Base-by-base conservation (phyloP, 2,329 filamentous ascomycete genomes). In the Monilinia aucupariae region DNA sequence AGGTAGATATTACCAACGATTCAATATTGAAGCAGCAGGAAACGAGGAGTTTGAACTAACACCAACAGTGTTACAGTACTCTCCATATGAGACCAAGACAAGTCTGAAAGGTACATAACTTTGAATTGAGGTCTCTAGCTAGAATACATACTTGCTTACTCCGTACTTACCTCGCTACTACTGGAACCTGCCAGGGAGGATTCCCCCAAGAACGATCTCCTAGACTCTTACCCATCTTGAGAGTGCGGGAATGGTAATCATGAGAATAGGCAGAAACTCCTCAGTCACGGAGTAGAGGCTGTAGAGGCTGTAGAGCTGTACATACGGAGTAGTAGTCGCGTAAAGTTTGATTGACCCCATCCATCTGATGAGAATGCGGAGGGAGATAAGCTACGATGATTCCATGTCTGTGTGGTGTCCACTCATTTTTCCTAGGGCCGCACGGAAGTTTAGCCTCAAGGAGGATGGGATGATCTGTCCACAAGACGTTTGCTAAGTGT, bases 391-490 rank as follows among this genome's bases (percentile, higher is more conserved):
- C 54, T 56, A 37, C 10, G 34, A 45, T 32, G 53, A 25, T 56
- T 56, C 53, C 41, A 56, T 34, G 54, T 56, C 27, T 47, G 54
- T 47, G 54, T 56, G 50, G 20, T 41, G 37, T 22, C 41, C 37
- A 30, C 22, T 54, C 37, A 41, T 54, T n/a, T 34, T 54, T n/a
- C 51, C 51, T 39, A 25, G 37, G 52, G 37, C 41, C 54, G 54
- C 54, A 56, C 54, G 54, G 41, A 56, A 56, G 52, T 55, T 56
- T 56, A 39, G 32, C 52, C 32, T 39, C 30, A 20, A 37, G 45
- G 49, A 48, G 56, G 50, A 62, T 62, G 39, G 43, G 60, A 62
- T 56, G 60, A 62, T 62, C 60, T 62, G 60, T 62, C 51, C 51
- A 37, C 45, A 56, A 56, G 51, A 53, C 41, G 27, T 47, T 47